Base-by-base conservation (phyloP, 441 rosid genomes). In the Theobroma grandiflorum region DNA sequence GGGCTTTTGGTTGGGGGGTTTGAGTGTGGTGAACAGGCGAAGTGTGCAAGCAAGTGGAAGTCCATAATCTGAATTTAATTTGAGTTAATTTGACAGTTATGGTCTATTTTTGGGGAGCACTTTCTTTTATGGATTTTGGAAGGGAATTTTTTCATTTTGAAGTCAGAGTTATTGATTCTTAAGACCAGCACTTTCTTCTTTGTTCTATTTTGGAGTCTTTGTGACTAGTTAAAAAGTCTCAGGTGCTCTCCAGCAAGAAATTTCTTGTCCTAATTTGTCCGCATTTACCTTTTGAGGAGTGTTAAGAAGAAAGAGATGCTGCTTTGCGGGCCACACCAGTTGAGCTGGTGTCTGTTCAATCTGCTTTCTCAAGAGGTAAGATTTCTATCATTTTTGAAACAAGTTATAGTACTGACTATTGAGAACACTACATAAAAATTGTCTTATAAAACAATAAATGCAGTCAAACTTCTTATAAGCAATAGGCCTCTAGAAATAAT, bases 121-220 rank as follows among this genome's bases (percentile, higher is more conserved):
- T 74, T 64, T 43, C 68, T 78, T 61, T 63, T 45, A 45, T 75
- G 1, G 80, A 75, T 78, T 58, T 80, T 33, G 65, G 67, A 70
- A 74, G 72, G 67, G 76, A 75, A 64, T 77, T 63, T 81, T 86
- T 85, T 85, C 79, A 61, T 76, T 82, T 77, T 26, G 20, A 81
- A 78, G 88, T 78, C 47, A 64, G 52, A 82, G 72, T 75, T 76
- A 74, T 87, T 79, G 77, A 37, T 59, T 62, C 43, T 53, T 75
- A 72, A 79, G 58, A 22, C 74, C 31, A 26, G 31, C 31, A 26
- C 31, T 26, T 26, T 26, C 31, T 26, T 26, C 31, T 26, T 26
- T 26, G 31, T 26, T 26, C 31, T 26, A 26, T 26, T 26, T 26
- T 26, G 31, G 31, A 61, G 80, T 77, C 59, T 47, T 4, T 18